Percentiles rank a stretch among this genome's conserved stretches.
Evolutionary conservation across 768 basidiomycete species (phyloP).

Genomic region (Clitopilus passeckerianus): DNA sequence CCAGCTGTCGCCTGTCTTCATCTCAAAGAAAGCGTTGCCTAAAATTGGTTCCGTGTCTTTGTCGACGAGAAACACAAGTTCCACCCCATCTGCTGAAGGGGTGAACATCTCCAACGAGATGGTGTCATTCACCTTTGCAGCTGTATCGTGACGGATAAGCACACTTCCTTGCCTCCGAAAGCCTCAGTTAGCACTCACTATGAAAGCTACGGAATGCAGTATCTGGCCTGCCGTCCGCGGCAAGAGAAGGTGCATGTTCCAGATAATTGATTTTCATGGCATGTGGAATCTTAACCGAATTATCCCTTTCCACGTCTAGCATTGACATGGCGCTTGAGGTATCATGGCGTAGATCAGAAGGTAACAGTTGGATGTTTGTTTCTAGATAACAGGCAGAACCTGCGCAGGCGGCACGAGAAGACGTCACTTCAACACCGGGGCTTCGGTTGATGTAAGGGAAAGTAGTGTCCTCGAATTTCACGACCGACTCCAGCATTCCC

Average conservation of each 20-base stretch:
- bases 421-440: not conserved
- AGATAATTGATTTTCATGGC: constrained; percentile 32
- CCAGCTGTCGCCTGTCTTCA: constrained; percentile 9
- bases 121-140: constrained; percentile 22
- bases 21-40: constrained; percentile 10
- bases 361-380: constrained; percentile 44
- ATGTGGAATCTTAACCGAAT: constrained; percentile 26
- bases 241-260: constrained; percentile 41
- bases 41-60: constrained; percentile 14
- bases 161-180: not conserved
- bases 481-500: constrained; percentile 34
- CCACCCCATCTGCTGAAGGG: not conserved
- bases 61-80: constrained; percentile 24
- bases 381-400: constrained; percentile 44
- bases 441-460: constrained; percentile 21
- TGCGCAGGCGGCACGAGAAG: constrained; percentile 34
- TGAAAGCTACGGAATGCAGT: constrained; percentile 47
- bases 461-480: constrained; percentile 4
- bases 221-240: constrained; percentile 46
- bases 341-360: constrained; percentile 18
- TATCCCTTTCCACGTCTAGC: constrained; percentile 33
- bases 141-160: constrained; percentile 9
- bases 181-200: constrained; percentile 25
- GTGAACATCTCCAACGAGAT: constrained; percentile 20
- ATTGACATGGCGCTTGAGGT: constrained; percentile 29